Conservation (phyloP, 2,329 filamentous ascomycete species). For the Zasmidium citrigriseum region DNA sequence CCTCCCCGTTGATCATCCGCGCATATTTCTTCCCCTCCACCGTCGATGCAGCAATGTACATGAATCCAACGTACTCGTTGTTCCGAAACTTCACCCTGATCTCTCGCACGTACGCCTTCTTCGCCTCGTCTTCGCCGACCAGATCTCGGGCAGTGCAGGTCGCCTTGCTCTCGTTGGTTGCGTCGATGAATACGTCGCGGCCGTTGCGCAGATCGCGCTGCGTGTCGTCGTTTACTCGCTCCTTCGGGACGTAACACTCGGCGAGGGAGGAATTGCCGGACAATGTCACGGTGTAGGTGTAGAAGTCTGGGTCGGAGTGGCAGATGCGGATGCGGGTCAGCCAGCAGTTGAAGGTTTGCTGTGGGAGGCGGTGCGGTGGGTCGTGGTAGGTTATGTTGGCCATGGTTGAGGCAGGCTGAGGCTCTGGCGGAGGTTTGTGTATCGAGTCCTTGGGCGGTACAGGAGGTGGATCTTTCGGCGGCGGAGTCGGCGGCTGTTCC, state of each 20-base stretch:
- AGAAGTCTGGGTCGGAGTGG: neutral
- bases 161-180: neutral
- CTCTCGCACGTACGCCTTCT: neutral
- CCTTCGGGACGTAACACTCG: neutral
- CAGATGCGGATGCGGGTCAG: neutral
- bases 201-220: neutral
- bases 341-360: neutral
- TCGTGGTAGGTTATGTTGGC: neutral
- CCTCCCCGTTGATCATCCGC: neutral
- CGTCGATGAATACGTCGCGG: neutral
- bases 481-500: neutral
- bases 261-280: neutral
- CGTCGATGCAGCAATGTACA: neutral
- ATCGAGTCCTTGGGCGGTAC: too few relatives aligned
- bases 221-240: neutral
- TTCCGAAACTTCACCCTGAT: neutral
- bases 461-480: neutral
- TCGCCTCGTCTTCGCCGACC: neutral
- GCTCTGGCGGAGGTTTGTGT: too few relatives aligned
- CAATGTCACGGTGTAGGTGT: neutral
- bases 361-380: neutral
- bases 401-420: neutral
- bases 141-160: neutral
- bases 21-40: neutral
- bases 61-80: neutral